Evolutionary conservation across 768 basidiomycete genomes (phyloP), one percentile per base, ranked within the genome.

Genomic region (Agrocybe chaxingu): DNA sequence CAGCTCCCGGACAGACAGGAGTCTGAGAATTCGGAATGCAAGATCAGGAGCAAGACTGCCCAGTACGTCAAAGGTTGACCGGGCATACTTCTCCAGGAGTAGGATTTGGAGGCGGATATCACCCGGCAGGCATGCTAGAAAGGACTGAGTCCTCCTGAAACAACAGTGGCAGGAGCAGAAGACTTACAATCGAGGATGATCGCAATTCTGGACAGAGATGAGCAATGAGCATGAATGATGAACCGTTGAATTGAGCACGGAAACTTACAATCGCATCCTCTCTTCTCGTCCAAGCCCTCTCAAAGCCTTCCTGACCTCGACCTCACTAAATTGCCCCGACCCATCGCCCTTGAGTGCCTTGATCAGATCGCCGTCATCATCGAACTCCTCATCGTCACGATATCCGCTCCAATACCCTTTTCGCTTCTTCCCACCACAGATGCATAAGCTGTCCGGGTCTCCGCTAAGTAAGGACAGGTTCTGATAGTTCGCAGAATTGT

Each of bases 101-200:
- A 87, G 76, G 39, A 95, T 91, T 64, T 93, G 92, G 5, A 89
- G 74, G 8, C 80, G 81, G 31, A 94, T 89, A 58, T 94, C 92
- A 31, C 90, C 89, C 0, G 92, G 92, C 55, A 90, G 74, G 66
- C 86, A 82, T 8, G 87, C 88, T 88, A 53, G 24, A 54, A 49
- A 50, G 31, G 44, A 40, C 47, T 43, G 24, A 50, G 52, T 42
- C 45, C 46, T 37, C 36, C 3, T 40, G 2, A 8, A 43, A 52
- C 47, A 13, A 43, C n/a, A 37, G 24, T 52, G 43, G 10, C 6
- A 30, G 32, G 12, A 7, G 13, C 12, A 47, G 51, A 31, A 41
- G 33, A 54, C 77, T 50, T 54, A 79, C 80, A 82, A 56, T 85
- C 84, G 13, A 85, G 66, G 45, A 86, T 85, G 43, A 85, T 77